phyloP scores from a whole-genome alignment of 108 stramenopile genomes.

The Fistulifera solaris region DNA sequence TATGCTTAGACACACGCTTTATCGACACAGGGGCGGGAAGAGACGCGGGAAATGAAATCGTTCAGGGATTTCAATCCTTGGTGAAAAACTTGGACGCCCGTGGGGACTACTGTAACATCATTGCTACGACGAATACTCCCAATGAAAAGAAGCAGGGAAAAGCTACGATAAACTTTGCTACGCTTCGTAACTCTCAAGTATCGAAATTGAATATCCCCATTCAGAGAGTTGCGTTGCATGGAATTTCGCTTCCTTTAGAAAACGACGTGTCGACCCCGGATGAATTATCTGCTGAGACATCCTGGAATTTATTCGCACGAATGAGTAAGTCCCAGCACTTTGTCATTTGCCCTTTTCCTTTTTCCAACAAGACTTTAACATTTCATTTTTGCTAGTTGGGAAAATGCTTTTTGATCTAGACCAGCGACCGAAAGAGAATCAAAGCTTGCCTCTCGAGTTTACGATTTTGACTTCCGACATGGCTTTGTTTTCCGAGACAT shows the following conservation, averaged over 20 bases:
- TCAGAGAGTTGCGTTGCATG: neutral
- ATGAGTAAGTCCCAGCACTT: conserved; percentile 11
- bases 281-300: neutral
- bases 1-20: neutral
- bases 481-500: conserved; percentile 1
- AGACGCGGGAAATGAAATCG: neutral
- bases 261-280: neutral
- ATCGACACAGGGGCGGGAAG: neutral
- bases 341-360: neutral
- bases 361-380: neutral
- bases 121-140: neutral
- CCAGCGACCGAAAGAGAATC: conserved; percentile 1
- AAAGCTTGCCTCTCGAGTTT: neutral
- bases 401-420: neutral
- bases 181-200: neutral
- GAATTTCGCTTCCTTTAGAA: neutral
- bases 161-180: too few species aligned
- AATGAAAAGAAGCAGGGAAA: neutral
- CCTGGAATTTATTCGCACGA: neutral
- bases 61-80: neutral
- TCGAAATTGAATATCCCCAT: neutral
- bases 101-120: neutral
- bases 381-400: neutral
- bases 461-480: neutral
- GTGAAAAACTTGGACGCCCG: neutral